phyloP scores from a whole-genome alignment of 768 basidiomycete species.

The Cytidiella melzeri region DNA sequence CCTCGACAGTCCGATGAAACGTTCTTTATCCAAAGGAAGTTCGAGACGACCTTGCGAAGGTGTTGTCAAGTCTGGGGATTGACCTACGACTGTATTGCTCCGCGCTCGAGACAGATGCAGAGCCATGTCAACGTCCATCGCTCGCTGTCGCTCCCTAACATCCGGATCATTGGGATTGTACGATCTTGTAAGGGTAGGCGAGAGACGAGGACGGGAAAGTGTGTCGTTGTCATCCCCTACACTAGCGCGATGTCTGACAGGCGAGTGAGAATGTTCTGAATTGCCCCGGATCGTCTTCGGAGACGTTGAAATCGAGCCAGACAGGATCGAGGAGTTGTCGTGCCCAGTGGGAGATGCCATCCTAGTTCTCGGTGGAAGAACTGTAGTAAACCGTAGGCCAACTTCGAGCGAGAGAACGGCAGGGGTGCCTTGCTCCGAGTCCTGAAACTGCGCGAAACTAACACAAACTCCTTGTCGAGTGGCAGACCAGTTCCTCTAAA shows the following conservation, averaged over 20 bases:
- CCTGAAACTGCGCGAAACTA: no score
- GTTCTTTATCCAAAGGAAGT: conserved; percentile 14
- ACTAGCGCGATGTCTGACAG: conserved; percentile 20
- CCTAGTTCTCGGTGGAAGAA: not conserved
- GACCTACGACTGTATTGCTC: conserved; percentile 44
- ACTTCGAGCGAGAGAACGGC: not conserved
- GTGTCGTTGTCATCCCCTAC: conserved; percentile 27
- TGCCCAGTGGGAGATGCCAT: conserved; percentile 21
- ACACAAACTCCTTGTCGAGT: no score
- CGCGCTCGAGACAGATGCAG: conserved; percentile 71
- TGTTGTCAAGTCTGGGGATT: conserved; percentile 29
- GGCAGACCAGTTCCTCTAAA: no score
- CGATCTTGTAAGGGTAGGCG: conserved; percentile 57
- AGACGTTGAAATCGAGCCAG: conserved; percentile 19
- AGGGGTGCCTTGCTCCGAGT: not conserved
- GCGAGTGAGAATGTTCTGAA: conserved; percentile 22
- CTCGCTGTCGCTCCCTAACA: conserved; percentile 78
- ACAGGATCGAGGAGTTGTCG: conserved; percentile 21
- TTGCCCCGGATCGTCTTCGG: conserved; percentile 18
- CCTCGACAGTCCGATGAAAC: conserved; percentile 39
- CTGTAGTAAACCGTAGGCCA: no score
- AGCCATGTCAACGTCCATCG: conserved; percentile 94
- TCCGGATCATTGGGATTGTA: conserved; percentile 69
- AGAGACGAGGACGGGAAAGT: conserved; percentile 41
- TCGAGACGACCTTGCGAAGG: conserved; percentile 27